Conservation (phyloP, 345 rosid species). For the Aegle marmelos region DNA sequence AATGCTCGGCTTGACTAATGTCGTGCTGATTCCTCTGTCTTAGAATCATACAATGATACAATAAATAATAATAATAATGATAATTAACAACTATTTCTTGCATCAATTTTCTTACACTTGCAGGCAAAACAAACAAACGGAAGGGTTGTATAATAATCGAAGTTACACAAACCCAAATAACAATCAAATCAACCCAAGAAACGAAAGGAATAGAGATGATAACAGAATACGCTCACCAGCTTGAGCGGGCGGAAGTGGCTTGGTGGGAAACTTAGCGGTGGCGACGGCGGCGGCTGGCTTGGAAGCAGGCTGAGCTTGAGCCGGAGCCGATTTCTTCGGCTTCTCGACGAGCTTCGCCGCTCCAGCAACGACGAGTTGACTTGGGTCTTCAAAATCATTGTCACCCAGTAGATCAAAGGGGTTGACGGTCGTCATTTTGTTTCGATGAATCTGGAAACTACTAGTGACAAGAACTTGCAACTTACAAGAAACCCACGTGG, state of each 20-base stretch:
- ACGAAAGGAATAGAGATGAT: neutral
- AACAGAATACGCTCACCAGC: constrained; percentile 49
- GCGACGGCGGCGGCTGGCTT: constrained; percentile 31
- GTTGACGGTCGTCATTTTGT: constrained; percentile 82
- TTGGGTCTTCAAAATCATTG: constrained; percentile 81
- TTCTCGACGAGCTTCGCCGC: constrained; percentile 48
- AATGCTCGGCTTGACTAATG: too few species aligned
- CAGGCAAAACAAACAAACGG: neutral
- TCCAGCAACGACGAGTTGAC: constrained; percentile 48
- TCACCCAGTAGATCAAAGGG: constrained; percentile 84
- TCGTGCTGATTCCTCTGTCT: too few species aligned
- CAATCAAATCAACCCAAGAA: neutral
- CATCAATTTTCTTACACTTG: too few species aligned
- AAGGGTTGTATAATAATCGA: neutral
- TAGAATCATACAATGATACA: too few species aligned
- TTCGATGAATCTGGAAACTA: neutral
- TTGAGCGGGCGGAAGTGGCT: constrained; percentile 78
- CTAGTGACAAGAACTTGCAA: constrained; percentile 5
- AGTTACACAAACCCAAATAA: neutral
- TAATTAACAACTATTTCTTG: too few species aligned
- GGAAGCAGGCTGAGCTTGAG: constrained; percentile 39
- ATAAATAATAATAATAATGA: too few species aligned
- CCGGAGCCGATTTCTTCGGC: constrained; percentile 52
- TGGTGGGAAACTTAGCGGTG: constrained; percentile 73
- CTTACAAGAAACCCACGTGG: constrained; percentile 1